Conservation (phyloP, 2,329 filamentous ascomycete genomes). For the Talaromyces islandicus region DNA sequence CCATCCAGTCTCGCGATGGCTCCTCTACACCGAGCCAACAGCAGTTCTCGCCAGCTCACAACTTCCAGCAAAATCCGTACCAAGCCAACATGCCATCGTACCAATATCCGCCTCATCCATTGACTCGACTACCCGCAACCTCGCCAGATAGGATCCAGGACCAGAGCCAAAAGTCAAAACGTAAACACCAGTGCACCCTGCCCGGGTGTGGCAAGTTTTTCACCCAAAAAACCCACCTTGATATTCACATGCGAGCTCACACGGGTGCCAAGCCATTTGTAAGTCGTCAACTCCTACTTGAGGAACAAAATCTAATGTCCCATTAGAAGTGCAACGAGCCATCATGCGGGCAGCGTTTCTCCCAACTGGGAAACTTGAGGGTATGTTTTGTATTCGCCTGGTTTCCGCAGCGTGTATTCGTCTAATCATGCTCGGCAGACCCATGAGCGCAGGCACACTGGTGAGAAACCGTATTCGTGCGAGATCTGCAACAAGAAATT, state of each 20-base stretch:
- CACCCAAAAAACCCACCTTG: constrained; percentile 84
- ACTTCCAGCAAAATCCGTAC: constrained; percentile 16
- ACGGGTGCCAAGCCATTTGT: constrained; percentile 89
- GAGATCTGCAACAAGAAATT: constrained; percentile 75
- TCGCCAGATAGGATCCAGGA: constrained; percentile 8
- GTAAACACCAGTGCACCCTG: constrained; percentile 69
- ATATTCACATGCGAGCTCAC: constrained; percentile 82
- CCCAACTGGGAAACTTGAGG: constrained; percentile 85
- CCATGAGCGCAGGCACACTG: constrained; percentile 80
- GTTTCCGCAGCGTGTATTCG: neutral
- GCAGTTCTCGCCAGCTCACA: constrained; percentile 23
- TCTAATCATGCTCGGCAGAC: constrained; percentile 47
- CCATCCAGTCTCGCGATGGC: constrained; percentile 57
- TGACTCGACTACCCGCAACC: neutral
- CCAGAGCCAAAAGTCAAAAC: constrained; percentile 36
- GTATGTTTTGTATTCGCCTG: constrained; percentile 47
- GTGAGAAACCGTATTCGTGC: constrained; percentile 78
- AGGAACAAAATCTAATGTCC: constrained; percentile 2
- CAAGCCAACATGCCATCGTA: constrained; percentile 15
- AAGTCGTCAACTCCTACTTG: constrained; percentile 34
- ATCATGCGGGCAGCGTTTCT: constrained; percentile 73
- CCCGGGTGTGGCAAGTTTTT: constrained; percentile 75
- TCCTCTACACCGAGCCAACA: constrained; percentile 18
- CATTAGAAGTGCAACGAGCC: constrained; percentile 61
- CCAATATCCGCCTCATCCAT: constrained; percentile 13